phyloP scores from a whole-genome alignment of 1,139 yeast species.

The Yamadazyma kanchanaburiensis region DNA sequence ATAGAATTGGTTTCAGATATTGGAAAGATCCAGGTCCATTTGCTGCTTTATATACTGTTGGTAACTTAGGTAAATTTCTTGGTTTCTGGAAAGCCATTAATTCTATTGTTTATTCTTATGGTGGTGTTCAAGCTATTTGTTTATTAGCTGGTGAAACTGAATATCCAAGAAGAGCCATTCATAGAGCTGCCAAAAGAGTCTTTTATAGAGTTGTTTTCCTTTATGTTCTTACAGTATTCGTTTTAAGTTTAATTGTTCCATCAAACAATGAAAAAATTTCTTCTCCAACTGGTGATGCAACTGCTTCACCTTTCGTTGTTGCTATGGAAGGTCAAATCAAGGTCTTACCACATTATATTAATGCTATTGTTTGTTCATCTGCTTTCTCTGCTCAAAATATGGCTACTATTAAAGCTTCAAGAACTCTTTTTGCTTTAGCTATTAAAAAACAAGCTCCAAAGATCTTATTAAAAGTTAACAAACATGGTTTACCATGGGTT shows the following conservation, averaged over 20 bases:
- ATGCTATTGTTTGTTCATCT: slow-evolving; percentile 64
- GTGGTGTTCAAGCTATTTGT: slow-evolving; percentile 38
- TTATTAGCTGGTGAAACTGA: slow-evolving; percentile 41
- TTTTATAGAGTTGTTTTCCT: slow-evolving; percentile 47
- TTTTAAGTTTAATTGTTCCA: slow-evolving; percentile 45
- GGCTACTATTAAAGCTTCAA: slow-evolving; percentile 66
- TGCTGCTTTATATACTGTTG: slow-evolving; percentile 38
- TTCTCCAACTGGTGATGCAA: slow-evolving; percentile 35
- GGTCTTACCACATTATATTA: slow-evolving; percentile 62
- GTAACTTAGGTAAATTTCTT: slow-evolving; percentile 56
- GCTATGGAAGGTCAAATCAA: slow-evolving; percentile 57
- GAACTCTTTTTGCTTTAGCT: slow-evolving; percentile 65
- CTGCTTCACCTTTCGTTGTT: slow-evolving; percentile 49
- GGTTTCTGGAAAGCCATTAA: slow-evolving; percentile 40
- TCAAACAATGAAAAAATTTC: slow-evolving; percentile 30
- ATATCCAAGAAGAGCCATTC: slow-evolving; percentile 42
- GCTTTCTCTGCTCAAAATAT: slow-evolving; percentile 75
- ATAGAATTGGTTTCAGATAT: slow-evolving; percentile 58
- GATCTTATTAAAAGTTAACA: slow-evolving; percentile 53
- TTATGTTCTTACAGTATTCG: slow-evolving; percentile 43
- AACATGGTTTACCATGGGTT: slow-evolving; percentile 63
- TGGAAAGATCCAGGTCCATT: slow-evolving; percentile 65
- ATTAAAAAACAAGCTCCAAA: slow-evolving; percentile 62
- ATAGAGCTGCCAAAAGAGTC: slow-evolving; percentile 46
- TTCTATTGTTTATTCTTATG: slow-evolving; percentile 39